Percentiles rank a stretch among this genome's conserved stretches.
phyloP scores from a whole-genome alignment of 805 yeast species.

The Barnettozyma populi region DNA sequence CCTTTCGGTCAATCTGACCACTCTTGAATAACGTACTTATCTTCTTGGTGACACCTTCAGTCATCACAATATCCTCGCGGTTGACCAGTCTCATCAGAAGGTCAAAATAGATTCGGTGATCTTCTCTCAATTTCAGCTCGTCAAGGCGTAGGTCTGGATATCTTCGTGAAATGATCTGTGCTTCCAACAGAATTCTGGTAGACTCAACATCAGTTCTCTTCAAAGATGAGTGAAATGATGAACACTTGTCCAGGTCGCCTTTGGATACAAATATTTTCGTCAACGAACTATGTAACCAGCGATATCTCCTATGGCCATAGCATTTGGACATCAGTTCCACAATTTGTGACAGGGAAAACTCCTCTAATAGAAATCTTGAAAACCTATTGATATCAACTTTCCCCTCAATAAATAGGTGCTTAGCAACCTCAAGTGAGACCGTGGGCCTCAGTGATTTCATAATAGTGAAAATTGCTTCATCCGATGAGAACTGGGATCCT shows the following conservation, averaged over 20 bases:
- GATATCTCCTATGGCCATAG: neutral
- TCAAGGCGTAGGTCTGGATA: neutral
- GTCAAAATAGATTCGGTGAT: neutral
- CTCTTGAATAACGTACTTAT: slow-evolving; percentile 2
- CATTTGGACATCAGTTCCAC: neutral
- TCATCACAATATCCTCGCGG: slow-evolving; percentile 5
- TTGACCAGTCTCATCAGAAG: neutral
- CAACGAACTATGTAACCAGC: neutral
- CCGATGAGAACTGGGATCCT: neutral
- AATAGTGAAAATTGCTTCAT: neutral
- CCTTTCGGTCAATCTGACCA: slow-evolving; percentile 3
- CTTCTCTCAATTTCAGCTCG: neutral
- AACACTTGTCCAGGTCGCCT: neutral
- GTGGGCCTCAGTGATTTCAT: neutral
- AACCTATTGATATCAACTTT: neutral
- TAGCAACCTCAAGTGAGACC: neutral
- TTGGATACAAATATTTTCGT: neutral
- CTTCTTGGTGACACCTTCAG: slow-evolving; percentile 1
- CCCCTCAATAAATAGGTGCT: neutral
- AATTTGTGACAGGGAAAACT: neutral
- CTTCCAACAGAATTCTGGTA: neutral
- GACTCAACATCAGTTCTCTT: neutral
- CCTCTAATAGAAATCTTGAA: neutral
- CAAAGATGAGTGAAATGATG: neutral
- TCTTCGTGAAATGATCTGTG: neutral